A percentile compares a stretch with the other conserved stretches of the same genome.
These are phyloP conservation scores for Chlamydomonas eustigma DNA, from an alignment of 139 green algal genomes.

Conservation along the genomic window DNA sequence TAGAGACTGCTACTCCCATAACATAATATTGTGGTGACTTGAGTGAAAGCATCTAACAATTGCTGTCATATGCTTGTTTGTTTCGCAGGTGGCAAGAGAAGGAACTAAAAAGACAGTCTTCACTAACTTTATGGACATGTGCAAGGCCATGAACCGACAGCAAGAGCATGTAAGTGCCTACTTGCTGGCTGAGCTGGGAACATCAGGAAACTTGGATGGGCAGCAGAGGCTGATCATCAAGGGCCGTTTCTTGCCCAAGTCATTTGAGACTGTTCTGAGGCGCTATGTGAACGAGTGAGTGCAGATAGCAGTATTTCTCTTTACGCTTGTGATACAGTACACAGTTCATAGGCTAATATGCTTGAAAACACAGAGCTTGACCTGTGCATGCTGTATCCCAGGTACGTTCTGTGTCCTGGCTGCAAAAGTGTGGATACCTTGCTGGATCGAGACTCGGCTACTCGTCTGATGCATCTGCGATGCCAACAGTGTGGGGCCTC, in stretches of 20 bases:
- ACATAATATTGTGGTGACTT: too few relatives aligned
- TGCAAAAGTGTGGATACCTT: constrained; percentile 97
- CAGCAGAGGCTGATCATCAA: constrained; percentile 94
- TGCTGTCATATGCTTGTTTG: too few relatives aligned
- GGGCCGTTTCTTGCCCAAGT: constrained; percentile 96
- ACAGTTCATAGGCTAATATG: too few relatives aligned
- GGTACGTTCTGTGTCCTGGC: constrained; percentile 95
- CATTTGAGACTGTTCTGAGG: constrained; percentile 94
- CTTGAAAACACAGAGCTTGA: not conserved
- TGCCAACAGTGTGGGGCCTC: constrained; percentile 91
- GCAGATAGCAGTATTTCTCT: too few relatives aligned
- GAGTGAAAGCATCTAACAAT: too few relatives aligned
- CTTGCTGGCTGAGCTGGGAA: constrained; percentile 94
- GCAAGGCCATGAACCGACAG: constrained; percentile 77
- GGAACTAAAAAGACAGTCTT: constrained; percentile 99
- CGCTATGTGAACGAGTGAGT: constrained; percentile 95
- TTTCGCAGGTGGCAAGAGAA: constrained; percentile 84
- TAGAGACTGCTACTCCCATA: too few relatives aligned
- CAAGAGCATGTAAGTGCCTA: constrained; percentile 69
- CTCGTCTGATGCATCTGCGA: constrained; percentile 86
- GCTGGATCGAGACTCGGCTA: constrained; percentile 82
- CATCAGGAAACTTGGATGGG: constrained; percentile 82
- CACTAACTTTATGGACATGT: constrained; percentile 99
- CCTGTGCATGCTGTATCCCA: constrained; percentile 31
- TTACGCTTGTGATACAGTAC: too few relatives aligned